Evolutionary conservation across 108 stramenopile genomes (phyloP).

Genomic region (Discostella pseudostelligera): DNA sequence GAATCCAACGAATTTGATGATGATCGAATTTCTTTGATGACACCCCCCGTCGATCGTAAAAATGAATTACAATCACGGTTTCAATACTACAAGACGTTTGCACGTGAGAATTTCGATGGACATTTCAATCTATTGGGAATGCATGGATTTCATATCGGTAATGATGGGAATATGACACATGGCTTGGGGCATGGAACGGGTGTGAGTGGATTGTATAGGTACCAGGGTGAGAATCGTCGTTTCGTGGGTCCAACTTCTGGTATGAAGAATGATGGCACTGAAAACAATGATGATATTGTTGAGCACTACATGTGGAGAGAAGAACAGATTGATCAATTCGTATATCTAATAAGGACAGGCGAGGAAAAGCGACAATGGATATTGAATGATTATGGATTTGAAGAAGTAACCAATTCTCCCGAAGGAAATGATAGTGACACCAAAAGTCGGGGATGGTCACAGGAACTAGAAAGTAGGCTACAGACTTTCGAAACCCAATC

Average conservation of each 20-base stretch:
- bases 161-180: slow-evolving; percentile 18
- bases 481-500: slow-evolving; percentile 39
- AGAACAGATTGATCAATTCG: slow-evolving; percentile 62
- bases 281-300: background rate
- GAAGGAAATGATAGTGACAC: slow-evolving; percentile 1
- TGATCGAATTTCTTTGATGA: slow-evolving; percentile 33
- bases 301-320: slow-evolving; percentile 55
- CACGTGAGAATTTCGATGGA: slow-evolving; percentile 72
- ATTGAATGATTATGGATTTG: slow-evolving; percentile 77
- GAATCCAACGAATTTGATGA: slow-evolving; percentile 52
- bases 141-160: slow-evolving; percentile 46
- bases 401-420: slow-evolving; percentile 43
- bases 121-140: slow-evolving; percentile 66
- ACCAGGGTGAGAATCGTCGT: slow-evolving; percentile 40
- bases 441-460: slow-evolving; percentile 35
- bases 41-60: slow-evolving; percentile 75
- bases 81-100: slow-evolving; percentile 72
- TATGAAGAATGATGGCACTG: background rate
- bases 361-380: slow-evolving; percentile 78
- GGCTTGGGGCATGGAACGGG: slow-evolving; percentile 12
- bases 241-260: slow-evolving; percentile 26
- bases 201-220: slow-evolving; percentile 19
- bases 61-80: slow-evolving; percentile 74
- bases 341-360: slow-evolving; percentile 70
- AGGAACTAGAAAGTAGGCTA: slow-evolving; percentile 52